phyloP scores from a whole-genome alignment of 805 yeast species.

The Kregervanrija delftensis region DNA sequence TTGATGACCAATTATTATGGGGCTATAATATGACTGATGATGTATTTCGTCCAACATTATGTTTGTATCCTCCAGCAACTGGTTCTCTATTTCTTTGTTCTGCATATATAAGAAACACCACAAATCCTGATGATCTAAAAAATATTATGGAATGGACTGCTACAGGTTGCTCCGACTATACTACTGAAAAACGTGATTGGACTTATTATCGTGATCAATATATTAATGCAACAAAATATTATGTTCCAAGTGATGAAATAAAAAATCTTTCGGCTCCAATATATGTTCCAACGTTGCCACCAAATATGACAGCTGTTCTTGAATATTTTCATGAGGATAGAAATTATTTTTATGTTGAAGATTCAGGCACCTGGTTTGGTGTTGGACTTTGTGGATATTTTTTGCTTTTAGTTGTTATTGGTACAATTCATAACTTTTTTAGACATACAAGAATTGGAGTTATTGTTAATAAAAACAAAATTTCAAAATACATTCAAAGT shows the following conservation, averaged over 20 bases:
- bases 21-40: too few species aligned
- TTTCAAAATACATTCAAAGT: constrained; percentile 29
- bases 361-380: constrained; percentile 27
- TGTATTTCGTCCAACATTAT: too few species aligned
- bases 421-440: constrained; percentile 29
- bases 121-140: too few species aligned
- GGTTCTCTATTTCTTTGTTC: constrained; percentile 13
- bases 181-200: constrained; percentile 12
- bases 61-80: constrained; percentile 12
- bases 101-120: neutral
- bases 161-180: constrained; percentile 5
- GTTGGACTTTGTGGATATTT: constrained; percentile 33
- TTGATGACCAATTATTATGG: too few species aligned
- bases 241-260: neutral
- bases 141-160: constrained; percentile 2
- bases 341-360: constrained; percentile 18
- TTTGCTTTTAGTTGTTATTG: constrained; percentile 30
- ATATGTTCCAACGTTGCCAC: neutral
- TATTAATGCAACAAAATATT: constrained; percentile 20
- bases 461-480: constrained; percentile 11
- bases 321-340: constrained; percentile 6
- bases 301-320: constrained; percentile 8
- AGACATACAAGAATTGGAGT: constrained; percentile 24
- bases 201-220: constrained; percentile 16
- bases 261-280: constrained; percentile 5